Evolutionary conservation across 768 basidiomycete species (phyloP).

Genomic region (Tephrocybe sp.): DNA sequence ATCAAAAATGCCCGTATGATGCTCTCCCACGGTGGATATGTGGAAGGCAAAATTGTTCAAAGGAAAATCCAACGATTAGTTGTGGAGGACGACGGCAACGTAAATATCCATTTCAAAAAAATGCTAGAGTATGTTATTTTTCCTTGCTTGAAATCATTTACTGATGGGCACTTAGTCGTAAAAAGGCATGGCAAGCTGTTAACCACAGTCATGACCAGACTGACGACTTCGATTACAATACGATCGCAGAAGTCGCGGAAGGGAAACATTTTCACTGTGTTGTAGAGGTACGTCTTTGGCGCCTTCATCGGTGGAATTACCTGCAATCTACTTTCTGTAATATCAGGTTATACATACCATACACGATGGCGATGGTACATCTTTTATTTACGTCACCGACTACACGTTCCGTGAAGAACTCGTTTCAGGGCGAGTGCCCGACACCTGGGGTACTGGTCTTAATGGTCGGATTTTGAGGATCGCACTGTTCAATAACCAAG

Average conservation of each 20-base stretch:
- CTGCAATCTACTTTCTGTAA: too few species aligned
- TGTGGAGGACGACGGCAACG: constrained; percentile 31
- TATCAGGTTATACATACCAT: constrained; percentile 53
- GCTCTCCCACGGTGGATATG: constrained; percentile 33
- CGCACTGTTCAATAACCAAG: constrained; percentile 48
- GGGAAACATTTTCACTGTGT: constrained; percentile 51
- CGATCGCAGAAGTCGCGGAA: constrained; percentile 47
- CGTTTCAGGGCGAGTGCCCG: constrained; percentile 24
- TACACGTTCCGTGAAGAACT: constrained; percentile 56
- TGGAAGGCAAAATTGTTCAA: constrained; percentile 56
- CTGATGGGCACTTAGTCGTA: constrained; percentile 41
- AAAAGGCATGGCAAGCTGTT: constrained; percentile 39
- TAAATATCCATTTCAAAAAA: constrained; percentile 39
- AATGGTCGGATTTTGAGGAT: constrained; percentile 53
- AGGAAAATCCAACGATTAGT: constrained; percentile 45
- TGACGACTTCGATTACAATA: constrained; percentile 39
- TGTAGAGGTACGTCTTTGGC: constrained; percentile 47
- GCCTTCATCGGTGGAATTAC: too few species aligned
- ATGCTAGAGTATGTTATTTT: constrained; percentile 49
- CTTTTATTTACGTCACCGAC: constrained; percentile 62
- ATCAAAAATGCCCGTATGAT: constrained; percentile 54
- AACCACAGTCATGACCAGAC: constrained; percentile 21
- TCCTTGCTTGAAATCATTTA: neutral
- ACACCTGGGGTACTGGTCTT: constrained; percentile 45
- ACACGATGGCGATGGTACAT: constrained; percentile 28